A percentile compares a stretch with the other conserved stretches of the same genome.
phyloP scores from a whole-genome alignment of 1,139 yeast species.

The Suhomyces anneliseae region DNA sequence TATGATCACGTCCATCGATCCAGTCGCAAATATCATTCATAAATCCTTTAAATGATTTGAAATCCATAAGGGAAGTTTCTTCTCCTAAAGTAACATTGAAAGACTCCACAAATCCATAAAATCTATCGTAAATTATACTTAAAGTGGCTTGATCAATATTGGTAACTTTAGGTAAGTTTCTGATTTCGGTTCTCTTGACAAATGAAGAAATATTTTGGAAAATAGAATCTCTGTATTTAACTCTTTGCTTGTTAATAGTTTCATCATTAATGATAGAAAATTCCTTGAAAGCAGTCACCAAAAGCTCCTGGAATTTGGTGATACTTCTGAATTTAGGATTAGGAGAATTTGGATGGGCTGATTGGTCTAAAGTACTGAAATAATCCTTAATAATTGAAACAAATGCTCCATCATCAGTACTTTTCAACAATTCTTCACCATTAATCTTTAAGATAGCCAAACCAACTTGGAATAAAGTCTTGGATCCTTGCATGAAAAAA shows the following conservation, averaged over 20 bases:
- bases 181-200: slow-evolving; percentile 86
- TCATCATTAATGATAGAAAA: slow-evolving; percentile 79
- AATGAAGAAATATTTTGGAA: slow-evolving; percentile 84
- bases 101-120: slow-evolving; percentile 72
- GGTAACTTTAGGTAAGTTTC: slow-evolving; percentile 75
- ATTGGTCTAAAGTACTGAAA: slow-evolving; percentile 74
- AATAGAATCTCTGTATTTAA: slow-evolving; percentile 72
- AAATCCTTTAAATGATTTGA: slow-evolving; percentile 67
- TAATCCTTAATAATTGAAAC: slow-evolving; percentile 82
- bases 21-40: slow-evolving; percentile 83
- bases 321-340: slow-evolving; percentile 64
- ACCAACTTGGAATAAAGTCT: slow-evolving; percentile 88
- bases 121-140: slow-evolving; percentile 79
- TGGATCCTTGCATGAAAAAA: slow-evolving; percentile 87
- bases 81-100: slow-evolving; percentile 66
- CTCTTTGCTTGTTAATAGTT: slow-evolving; percentile 65
- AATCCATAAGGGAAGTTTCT: slow-evolving; percentile 72
- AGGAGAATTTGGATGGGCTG: slow-evolving; percentile 73
- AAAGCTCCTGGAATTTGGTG: slow-evolving; percentile 84
- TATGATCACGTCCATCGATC: slow-evolving; percentile 36
- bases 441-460: slow-evolving; percentile 82
- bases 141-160: slow-evolving; percentile 59
- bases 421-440: slow-evolving; percentile 75
- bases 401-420: slow-evolving; percentile 91
- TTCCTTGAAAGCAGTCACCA: slow-evolving; percentile 91